phyloP scores from a whole-genome alignment of 768 basidiomycete species.

The Tylopilus subfusipes region DNA sequence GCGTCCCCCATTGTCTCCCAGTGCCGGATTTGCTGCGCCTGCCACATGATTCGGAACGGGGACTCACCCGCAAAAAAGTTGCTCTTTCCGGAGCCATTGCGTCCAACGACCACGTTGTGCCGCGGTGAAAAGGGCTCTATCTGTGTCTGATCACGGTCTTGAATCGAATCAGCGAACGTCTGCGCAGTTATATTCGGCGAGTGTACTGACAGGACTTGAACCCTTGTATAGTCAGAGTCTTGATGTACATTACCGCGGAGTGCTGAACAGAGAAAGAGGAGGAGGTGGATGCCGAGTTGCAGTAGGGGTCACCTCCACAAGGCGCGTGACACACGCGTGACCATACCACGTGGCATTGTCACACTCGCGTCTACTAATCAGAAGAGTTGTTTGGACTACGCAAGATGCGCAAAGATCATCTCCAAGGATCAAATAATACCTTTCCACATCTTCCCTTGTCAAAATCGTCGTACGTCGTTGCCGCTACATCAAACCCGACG shows the following conservation, averaged over 20 bases:
- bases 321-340: conserved; percentile 17
- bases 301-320: too few relatives aligned
- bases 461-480: conserved; percentile 59
- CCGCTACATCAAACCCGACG: conserved; percentile 56
- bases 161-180: conserved; percentile 4
- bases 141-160: conserved; percentile 84
- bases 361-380: conserved; percentile 7
- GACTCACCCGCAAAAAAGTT: conserved; percentile 93
- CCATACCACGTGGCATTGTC: conserved; percentile 21
- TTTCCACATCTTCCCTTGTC: conserved; percentile 74
- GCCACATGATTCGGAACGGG: not conserved
- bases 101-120: conserved; percentile 95
- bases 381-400: not conserved
- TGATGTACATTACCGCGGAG: conserved; percentile 62
- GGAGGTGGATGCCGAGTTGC: too few relatives aligned
- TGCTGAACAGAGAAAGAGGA: not conserved
- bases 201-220: conserved; percentile 88
- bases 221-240: conserved; percentile 87
- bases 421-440: conserved; percentile 70
- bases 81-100: conserved; percentile 97
- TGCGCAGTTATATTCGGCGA: not conserved
- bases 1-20: too few relatives aligned
- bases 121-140: conserved; percentile 93
- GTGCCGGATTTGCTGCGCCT: too few relatives aligned
- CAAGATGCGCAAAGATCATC: not conserved